A percentile compares a stretch with the other conserved stretches of the same genome.
phyloP scores from a whole-genome alignment of 352 stramenopile species.

The Globisporangium echinulatum region DNA sequence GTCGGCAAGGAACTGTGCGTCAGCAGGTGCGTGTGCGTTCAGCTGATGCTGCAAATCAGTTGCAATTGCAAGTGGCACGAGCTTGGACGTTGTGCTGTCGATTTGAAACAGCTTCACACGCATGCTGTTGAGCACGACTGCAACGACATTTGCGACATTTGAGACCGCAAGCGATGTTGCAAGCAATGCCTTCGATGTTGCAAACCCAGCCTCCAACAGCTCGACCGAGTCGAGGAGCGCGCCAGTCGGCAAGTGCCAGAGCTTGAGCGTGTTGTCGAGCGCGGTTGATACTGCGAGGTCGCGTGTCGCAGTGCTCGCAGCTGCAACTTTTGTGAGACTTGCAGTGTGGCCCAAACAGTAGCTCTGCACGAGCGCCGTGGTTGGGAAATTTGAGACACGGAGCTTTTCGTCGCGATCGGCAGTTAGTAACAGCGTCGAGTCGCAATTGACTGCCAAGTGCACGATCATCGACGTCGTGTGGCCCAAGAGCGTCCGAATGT shows the following conservation, averaged over 20 bases:
- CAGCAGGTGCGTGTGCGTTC: slow-evolving; percentile 35
- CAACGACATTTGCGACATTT: slow-evolving; percentile 46
- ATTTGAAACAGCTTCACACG: slow-evolving; percentile 55
- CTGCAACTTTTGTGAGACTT: slow-evolving; percentile 55
- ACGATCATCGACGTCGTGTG: slow-evolving; percentile 88
- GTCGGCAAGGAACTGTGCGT: slow-evolving; percentile 41
- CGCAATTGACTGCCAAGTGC: slow-evolving; percentile 45
- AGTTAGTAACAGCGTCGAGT: slow-evolving; percentile 58
- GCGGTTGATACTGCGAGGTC: slow-evolving; percentile 64
- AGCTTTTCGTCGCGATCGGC: slow-evolving; percentile 84
- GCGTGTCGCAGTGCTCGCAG: slow-evolving; percentile 26
- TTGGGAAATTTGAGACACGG: slow-evolving; percentile 76
- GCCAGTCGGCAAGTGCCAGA: slow-evolving; percentile 55
- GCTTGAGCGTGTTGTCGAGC: slow-evolving; percentile 78
- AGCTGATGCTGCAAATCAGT: slow-evolving; percentile 27
- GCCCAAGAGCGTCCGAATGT: slow-evolving; percentile 67
- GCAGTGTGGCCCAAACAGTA: slow-evolving; percentile 80
- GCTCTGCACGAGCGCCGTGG: slow-evolving; percentile 62
- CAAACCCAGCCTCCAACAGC: slow-evolving; percentile 27
- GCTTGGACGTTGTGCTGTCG: slow-evolving; percentile 1
- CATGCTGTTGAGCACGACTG: slow-evolving; percentile 43
- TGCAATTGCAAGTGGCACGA: slow-evolving; percentile 23
- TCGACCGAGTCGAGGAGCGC: slow-evolving; percentile 46
- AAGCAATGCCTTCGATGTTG: slow-evolving; percentile 34
- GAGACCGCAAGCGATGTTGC: slow-evolving; percentile 56